Conservation (phyloP, 306 rosid species). For the Medicago lupulina region DNA sequence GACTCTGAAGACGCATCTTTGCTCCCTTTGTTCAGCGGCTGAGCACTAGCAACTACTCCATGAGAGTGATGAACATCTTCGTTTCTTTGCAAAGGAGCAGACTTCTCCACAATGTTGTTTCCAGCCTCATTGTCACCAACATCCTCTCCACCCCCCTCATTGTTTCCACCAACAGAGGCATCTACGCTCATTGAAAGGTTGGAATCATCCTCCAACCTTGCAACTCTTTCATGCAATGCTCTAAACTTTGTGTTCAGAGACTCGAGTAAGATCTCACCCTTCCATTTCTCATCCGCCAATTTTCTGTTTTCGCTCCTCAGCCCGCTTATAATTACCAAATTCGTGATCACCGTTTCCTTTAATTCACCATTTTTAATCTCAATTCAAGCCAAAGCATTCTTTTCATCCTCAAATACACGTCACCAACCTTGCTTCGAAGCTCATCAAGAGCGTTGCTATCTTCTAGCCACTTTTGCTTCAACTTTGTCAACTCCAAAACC, state of each 20-base stretch:
- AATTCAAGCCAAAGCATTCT: neutral
- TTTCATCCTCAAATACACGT: neutral
- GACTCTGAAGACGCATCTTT: neutral
- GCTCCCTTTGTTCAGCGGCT: neutral
- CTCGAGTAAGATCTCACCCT: neutral
- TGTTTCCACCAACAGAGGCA: too few species aligned
- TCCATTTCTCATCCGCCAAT: neutral
- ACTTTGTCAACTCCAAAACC: neutral
- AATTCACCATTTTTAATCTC: conserved; percentile 17
- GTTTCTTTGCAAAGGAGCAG: conserved; percentile 20
- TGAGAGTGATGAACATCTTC: neutral
- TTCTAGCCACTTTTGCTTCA: neutral
- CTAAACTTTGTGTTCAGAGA: neutral
- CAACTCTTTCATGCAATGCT: neutral
- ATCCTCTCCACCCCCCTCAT: neutral
- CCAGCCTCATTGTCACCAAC: neutral
- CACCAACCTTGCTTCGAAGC: neutral
- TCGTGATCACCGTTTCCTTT: neutral
- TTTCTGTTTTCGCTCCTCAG: neutral
- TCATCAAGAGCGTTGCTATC: conserved; percentile 2
- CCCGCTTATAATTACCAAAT: neutral
- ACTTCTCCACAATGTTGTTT: neutral
- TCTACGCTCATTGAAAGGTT: conserved; percentile 1
- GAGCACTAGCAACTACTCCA: conserved; percentile 2
- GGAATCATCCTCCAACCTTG: conserved; percentile 11